Base-by-base conservation (phyloP, 352 stramenopile genomes). In the Globisporangium polare region DNA sequence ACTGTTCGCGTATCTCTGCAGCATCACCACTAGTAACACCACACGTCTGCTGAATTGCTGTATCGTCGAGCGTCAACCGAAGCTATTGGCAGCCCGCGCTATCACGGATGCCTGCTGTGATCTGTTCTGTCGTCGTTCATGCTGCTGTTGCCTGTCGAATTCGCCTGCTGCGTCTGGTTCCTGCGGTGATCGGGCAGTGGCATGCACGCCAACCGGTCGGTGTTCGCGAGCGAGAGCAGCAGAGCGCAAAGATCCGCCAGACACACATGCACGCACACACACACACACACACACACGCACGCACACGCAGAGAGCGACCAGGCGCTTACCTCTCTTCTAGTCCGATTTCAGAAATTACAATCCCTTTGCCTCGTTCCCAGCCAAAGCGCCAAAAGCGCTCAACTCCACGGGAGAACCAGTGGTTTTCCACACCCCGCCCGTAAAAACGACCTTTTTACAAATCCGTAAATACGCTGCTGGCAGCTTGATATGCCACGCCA, bases 261-360 rank as follows among this genome's bases (percentile, higher is more conserved):
- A 58, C 53, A 33, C 27, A 37, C 41, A 41, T 42, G 33, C 13
- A 47, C 35, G 22, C 39, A 58, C n/a, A n/a, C n/a, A n/a, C n/a
- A n/a, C n/a, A n/a, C n/a, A n/a, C n/a, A n/a, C n/a, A n/a, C n/a
- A n/a, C n/a, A n/a, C n/a, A n/a, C n/a, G n/a, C n/a, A n/a, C n/a
- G n/a, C n/a, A 42, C 13, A 47, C 35, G 22, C 39, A 58, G 39
- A 62, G 41, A 53, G 27, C 37, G 49, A 55, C 27, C 41, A 27
- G 42, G 33, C 54, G 55, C 75, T 65, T 73, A 91, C 82, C 82
- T 91, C 77, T 91, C 78, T 89, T 89, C 75, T 91, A 88, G 82
- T 91, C 82, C 82, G 79, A 87, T 89, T 91, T 89, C 71, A 84
- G 79, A 89, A 88, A 91, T 88, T 86, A 78, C 71, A 50, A 60